These are phyloP conservation scores for Flammula alnicola DNA, from an alignment of 1,284 basidiomycete species.

Conservation along the genomic window DNA sequence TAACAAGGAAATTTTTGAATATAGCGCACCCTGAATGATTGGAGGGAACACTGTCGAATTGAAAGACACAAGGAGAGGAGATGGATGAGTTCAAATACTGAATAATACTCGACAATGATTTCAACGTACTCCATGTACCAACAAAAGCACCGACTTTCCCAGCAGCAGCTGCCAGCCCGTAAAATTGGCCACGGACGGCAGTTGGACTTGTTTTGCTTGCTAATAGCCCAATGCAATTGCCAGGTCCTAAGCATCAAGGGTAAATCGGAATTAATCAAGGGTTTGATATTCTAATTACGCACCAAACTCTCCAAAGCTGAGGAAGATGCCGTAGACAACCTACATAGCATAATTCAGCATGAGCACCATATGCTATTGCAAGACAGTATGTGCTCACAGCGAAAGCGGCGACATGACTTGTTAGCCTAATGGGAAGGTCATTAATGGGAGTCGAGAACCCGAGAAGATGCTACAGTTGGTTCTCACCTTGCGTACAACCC, in stretches of 20 bases:
- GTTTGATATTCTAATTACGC: constrained; percentile 15
- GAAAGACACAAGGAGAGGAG: neutral
- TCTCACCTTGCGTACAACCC: constrained; percentile 66
- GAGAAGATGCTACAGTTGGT: neutral
- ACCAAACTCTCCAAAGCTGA: constrained; percentile 84
- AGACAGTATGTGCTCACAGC: constrained; percentile 66
- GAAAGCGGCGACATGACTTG: constrained; percentile 75
- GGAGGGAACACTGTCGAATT: constrained; percentile 65
- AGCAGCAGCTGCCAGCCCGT: constrained; percentile 84
- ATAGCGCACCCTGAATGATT: constrained; percentile 59
- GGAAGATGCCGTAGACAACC: constrained; percentile 90
- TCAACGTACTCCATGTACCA: constrained; percentile 76
- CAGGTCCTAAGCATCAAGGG: constrained; percentile 53
- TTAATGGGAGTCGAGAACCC: neutral
- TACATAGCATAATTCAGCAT: no score
- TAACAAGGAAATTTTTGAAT: neutral
- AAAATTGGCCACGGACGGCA: constrained; percentile 86
- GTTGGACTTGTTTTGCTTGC: constrained; percentile 86
- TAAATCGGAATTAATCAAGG: neutral
- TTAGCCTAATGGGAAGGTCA: constrained; percentile 42
- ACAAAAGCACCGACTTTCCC: constrained; percentile 92
- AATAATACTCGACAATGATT: no score
- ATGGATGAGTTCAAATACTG: no score
- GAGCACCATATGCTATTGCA: neutral
- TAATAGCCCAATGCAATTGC: constrained; percentile 82